These are phyloP conservation scores for Tulasnella sp. DNA, from an alignment of 768 basidiomycete genomes.

Conservation along the genomic window DNA sequence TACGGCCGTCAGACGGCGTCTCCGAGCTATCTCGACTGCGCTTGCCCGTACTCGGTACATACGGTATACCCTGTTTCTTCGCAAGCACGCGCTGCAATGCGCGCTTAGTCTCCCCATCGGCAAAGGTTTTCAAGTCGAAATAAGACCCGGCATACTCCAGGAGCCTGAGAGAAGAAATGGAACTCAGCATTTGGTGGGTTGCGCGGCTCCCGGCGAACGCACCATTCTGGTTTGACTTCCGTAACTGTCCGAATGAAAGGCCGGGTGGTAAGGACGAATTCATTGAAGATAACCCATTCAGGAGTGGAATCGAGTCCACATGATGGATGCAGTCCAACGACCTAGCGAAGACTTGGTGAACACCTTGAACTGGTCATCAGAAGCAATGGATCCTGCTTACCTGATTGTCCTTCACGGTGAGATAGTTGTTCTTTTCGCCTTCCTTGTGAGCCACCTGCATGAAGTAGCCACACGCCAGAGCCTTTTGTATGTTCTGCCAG, in stretches of 20 bases:
- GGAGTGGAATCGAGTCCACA: slow-evolving; percentile 80
- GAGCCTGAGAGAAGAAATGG: slow-evolving; percentile 34
- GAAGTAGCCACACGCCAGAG: slow-evolving; percentile 87
- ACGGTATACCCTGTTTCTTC: slow-evolving; percentile 35
- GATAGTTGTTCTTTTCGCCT: slow-evolving; percentile 76
- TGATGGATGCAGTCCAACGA: slow-evolving; percentile 71
- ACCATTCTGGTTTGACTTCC: slow-evolving; percentile 82
- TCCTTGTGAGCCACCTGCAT: slow-evolving; percentile 98
- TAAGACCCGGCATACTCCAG: slow-evolving; percentile 52
- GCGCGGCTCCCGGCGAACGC: too few species aligned
- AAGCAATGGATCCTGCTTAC: slow-evolving; percentile 27
- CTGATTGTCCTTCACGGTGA: slow-evolving; percentile 94
- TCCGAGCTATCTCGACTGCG: background rate
- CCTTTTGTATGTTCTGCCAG: slow-evolving; percentile 64
- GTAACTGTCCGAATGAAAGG: slow-evolving; percentile 88
- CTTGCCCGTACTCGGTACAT: background rate
- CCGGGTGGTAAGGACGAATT: slow-evolving; percentile 85
- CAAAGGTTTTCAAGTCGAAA: slow-evolving; percentile 55
- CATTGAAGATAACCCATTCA: slow-evolving; percentile 89
- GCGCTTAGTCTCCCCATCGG: slow-evolving; percentile 59
- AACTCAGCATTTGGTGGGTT: background rate
- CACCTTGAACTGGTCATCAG: slow-evolving; percentile 10
- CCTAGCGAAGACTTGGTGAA: slow-evolving; percentile 25
- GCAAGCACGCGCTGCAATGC: slow-evolving; percentile 42
- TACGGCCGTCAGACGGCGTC: background rate